Base-by-base conservation (phyloP, 164 flowering plant genomes). In the Aristolochia californica region DNA sequence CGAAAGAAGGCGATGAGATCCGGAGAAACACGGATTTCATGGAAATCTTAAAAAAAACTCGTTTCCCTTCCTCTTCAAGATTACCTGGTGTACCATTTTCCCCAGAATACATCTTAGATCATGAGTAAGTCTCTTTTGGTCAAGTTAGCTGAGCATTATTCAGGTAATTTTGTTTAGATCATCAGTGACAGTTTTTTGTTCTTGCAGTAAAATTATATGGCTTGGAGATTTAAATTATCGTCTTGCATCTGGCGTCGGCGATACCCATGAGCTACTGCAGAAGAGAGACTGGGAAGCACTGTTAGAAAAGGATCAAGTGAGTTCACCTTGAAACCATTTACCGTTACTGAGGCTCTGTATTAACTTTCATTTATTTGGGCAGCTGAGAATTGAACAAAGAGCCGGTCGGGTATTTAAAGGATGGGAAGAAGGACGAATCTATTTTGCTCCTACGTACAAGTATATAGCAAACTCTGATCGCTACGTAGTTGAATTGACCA, bases 151-250 rank as follows among this genome's bases (percentile, higher is more conserved):
- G 40, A 34, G 1, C 1, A n/a, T 38, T 25, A n/a, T 48, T 10
- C 16, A 20, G 3, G 24, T 52, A 2, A 53, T 24, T 53, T 18
- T 24, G n/a, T 9, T n/a, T 53, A 26, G 40, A n/a, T n/a, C n/a
- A n/a, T n/a, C n/a, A n/a, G n/a, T n/a, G n/a, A n/a, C n/a, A n/a
- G n/a, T n/a, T n/a, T n/a, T 7, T 15, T 14, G 4, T 13, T 20
- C 24, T 49, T 74, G 53, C 73, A 88, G 96, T 68, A 81, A 77
- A 63, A 66, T 87, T 14, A 73, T 90, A 49, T 90, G 91, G 94
- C 89, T 90, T 15, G 97, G 97, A 18, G 97, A 91, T 66, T 65
- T 91, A 61, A 91, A 91, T 61, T 91, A 91, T 62, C 83, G 97
- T 3, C 80, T 90, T 1, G 74, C 83, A 17, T 71, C 79, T 1